Percentiles rank a stretch among this genome's conserved stretches.
These are phyloP conservation scores for Tylopilus subfusipes DNA, from an alignment of 768 basidiomycete genomes.

Conservation along the genomic window DNA sequence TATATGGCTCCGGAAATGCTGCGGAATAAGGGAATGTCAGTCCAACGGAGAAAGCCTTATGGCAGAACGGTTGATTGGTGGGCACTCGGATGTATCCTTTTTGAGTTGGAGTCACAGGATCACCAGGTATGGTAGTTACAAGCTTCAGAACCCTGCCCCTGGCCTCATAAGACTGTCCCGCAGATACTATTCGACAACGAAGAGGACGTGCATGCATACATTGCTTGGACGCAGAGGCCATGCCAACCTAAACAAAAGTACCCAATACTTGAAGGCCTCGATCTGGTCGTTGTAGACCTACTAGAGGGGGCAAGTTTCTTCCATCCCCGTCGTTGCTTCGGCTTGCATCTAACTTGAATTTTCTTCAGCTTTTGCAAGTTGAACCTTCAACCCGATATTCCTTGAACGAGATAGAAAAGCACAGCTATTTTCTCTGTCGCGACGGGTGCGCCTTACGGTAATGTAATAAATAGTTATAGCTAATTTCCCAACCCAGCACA, in stretches of 20 bases:
- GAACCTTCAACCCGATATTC: constrained; percentile 14
- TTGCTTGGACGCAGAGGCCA: constrained; percentile 15
- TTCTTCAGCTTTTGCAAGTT: constrained; percentile 18
- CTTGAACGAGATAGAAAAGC: constrained; percentile 20
- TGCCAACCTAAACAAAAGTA: constrained; percentile 18
- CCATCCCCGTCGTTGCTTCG: background rate
- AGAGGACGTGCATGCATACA: constrained; percentile 21
- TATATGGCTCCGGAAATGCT: constrained; percentile 44
- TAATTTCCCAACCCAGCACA: constrained; percentile 10
- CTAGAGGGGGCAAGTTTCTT: constrained; percentile 29
- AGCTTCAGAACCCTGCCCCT: background rate
- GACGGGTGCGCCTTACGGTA: constrained; percentile 20
- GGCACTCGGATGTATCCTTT: constrained; percentile 40
- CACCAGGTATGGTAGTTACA: constrained; percentile 22
- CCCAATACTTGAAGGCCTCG: constrained; percentile 21
- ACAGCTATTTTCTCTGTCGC: constrained; percentile 22
- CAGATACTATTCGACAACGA: constrained; percentile 34
- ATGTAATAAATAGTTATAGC: background rate
- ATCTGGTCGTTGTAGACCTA: constrained; percentile 22
- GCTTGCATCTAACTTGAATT: background rate
- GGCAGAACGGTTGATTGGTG: constrained; percentile 40
- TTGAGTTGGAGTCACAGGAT: constrained; percentile 33
- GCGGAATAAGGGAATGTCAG: constrained; percentile 19
- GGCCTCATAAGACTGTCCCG: background rate
- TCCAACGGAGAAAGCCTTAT: constrained; percentile 20